These are phyloP conservation scores for Periglandula ipomoeae DNA, from an alignment of 2,329 filamentous ascomycete genomes.

Conservation along the genomic window DNA sequence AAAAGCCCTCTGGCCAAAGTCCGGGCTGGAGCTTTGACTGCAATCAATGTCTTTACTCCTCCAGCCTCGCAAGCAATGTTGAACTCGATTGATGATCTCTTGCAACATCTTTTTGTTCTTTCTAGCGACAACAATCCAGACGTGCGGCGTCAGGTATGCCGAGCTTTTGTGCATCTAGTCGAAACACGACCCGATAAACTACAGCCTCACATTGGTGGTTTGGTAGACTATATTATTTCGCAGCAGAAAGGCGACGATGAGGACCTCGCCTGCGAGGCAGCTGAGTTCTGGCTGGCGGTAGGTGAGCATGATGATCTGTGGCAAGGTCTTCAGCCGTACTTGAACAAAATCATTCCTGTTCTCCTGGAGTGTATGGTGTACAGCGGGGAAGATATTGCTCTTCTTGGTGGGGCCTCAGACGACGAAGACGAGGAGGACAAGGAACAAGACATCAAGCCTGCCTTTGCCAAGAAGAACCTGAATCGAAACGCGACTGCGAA, in stretches of 20 bases:
- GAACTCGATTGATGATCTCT: slow-evolving; percentile 68
- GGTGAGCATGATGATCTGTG: slow-evolving; percentile 80
- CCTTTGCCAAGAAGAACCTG: slow-evolving; percentile 67
- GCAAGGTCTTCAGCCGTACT: slow-evolving; percentile 64
- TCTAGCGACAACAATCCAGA: slow-evolving; percentile 69
- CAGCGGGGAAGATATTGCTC: slow-evolving; percentile 81
- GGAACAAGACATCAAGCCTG: slow-evolving; percentile 82
- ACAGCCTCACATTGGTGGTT: slow-evolving; percentile 72
- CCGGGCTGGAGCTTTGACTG: slow-evolving; percentile 67
- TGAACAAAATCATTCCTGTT: slow-evolving; percentile 80
- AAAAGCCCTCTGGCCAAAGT: slow-evolving; percentile 68
- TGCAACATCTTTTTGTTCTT: slow-evolving; percentile 75
- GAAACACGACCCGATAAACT: slow-evolving; percentile 88
- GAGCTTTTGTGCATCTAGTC: slow-evolving; percentile 84
- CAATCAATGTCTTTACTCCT: slow-evolving; percentile 87
- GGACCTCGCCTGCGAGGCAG: slow-evolving; percentile 85
- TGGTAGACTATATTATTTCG: slow-evolving; percentile 86
- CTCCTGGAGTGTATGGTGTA: slow-evolving; percentile 94
- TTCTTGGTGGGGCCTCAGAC: slow-evolving; percentile 74
- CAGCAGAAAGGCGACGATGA: slow-evolving; percentile 85
- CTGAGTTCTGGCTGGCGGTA: slow-evolving; percentile 94
- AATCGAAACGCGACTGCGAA: slow-evolving; percentile 52
- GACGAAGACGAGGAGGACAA: slow-evolving; percentile 90
- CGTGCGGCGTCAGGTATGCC: slow-evolving; percentile 86
- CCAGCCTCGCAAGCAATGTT: slow-evolving; percentile 76